Base-by-base conservation (phyloP, 2,329 filamentous ascomycete species). In the Raffaelea arxii region DNA sequence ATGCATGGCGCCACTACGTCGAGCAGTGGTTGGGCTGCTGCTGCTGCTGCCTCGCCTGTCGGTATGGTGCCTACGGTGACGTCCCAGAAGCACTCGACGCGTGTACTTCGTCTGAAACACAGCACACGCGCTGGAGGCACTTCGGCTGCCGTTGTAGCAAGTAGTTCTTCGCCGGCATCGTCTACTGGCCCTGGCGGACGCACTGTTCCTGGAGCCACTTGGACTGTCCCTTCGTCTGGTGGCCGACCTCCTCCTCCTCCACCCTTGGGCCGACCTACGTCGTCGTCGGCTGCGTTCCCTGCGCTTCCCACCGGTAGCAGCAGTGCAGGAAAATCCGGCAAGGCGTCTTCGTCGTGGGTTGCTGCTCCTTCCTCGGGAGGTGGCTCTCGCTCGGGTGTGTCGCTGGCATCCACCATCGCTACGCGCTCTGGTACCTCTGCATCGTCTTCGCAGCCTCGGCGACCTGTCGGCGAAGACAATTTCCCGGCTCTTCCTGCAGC, bases 401-500 rank as follows among this genome's bases (percentile, higher is more conserved):
- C n/a, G n/a, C n/a, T n/a, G n/a, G n/a, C n/a, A n/a, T n/a, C n/a
- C n/a, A n/a, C n/a, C n/a, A n/a, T n/a, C n/a, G n/a, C n/a, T n/a
- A n/a, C 6, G 40, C 21, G 25, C n/a, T 46, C 6, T 21, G 39
- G 3, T 35, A 38, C 14, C 36, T 48, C 3, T 16, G 42, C 12
- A 39, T 39, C 7, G 37, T 22, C 24, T 22, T 19, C 52, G n/a
- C n/a, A n/a, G 41, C 45, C 46, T 18, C 21, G 47, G 27, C 36
- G 36, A 9, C 46, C 55, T 22, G 48, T 54, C n/a, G 47, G 61
- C 41, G 65, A 66, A 39, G 83, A 90, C 51, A 79, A 81, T 0
- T 96, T 96, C 64, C 91, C 90, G 0, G 82, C 88, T 2, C 72
- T 96, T 1, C 90, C 90, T 0, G 73, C 80, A 0, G 89, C 88